phyloP scores from a whole-genome alignment of 2,329 filamentous ascomycete species.

The Exserohilum turcica region DNA sequence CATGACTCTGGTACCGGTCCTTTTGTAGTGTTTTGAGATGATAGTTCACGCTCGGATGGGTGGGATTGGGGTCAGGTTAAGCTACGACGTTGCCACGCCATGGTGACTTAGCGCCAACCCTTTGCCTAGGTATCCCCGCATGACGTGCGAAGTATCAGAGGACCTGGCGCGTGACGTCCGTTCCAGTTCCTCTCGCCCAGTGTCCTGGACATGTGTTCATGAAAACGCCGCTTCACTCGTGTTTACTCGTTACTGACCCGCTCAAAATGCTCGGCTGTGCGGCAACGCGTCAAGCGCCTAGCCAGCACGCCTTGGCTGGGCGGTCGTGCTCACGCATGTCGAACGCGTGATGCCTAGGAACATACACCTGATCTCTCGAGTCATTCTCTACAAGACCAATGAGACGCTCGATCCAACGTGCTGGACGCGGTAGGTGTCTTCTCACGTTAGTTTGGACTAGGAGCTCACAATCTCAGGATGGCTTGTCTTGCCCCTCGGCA shows the following conservation, averaged over 20 bases:
- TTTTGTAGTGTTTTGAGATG: too few relatives aligned
- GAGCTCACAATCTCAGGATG: constrained; percentile 30
- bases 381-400: constrained; percentile 21
- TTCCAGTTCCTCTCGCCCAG: too few relatives aligned
- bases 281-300: constrained; percentile 21
- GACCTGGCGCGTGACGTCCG: too few relatives aligned
- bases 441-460: neutral
- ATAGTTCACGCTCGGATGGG: too few relatives aligned
- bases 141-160: too few relatives aligned
- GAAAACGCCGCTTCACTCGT: neutral
- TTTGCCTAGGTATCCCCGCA: too few relatives aligned
- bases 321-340: constrained; percentile 12
- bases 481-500: constrained; percentile 36
- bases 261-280: constrained; percentile 5
- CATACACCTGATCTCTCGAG: neutral
- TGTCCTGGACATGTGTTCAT: too few relatives aligned
- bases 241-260: neutral
- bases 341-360: neutral
- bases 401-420: constrained; percentile 30
- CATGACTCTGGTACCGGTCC: too few relatives aligned
- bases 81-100: too few relatives aligned
- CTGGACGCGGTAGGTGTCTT: constrained; percentile 25
- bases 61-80: too few relatives aligned
- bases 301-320: constrained; percentile 20
- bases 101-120: too few relatives aligned